These are phyloP conservation scores for Fusarium sp. DNA, from an alignment of 2,329 filamentous ascomycete genomes.

Conservation along the genomic window DNA sequence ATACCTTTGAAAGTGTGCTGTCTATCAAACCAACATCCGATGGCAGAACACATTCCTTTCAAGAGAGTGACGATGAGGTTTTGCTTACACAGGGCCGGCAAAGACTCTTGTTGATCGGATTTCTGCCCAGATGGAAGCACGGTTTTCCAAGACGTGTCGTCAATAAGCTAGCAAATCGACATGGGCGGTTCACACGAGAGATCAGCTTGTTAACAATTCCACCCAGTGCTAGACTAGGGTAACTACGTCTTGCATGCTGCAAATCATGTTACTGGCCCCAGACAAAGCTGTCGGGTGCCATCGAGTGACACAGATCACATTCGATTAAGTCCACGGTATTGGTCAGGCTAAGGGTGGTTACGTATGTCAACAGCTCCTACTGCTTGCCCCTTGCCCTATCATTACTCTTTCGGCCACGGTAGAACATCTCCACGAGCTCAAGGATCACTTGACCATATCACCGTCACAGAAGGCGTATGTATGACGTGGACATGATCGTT, in stretches of 20 bases:
- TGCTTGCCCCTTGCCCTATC: slow-evolving; percentile 79
- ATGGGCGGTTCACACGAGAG: slow-evolving; percentile 81
- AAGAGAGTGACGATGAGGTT: slow-evolving; percentile 73
- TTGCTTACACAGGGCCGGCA: slow-evolving; percentile 84
- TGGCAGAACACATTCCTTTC: slow-evolving; percentile 83
- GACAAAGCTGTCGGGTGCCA: slow-evolving; percentile 65
- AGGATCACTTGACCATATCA: slow-evolving; percentile 71
- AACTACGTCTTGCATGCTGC: slow-evolving; percentile 80
- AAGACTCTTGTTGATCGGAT: slow-evolving; percentile 88
- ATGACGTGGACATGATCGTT: slow-evolving; percentile 72
- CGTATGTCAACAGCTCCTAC: slow-evolving; percentile 80
- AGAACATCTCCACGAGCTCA: slow-evolving; percentile 77
- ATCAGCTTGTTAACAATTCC: slow-evolving; percentile 78
- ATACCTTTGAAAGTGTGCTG: slow-evolving; percentile 74
- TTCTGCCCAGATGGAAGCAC: slow-evolving; percentile 78
- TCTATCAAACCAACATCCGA: slow-evolving; percentile 82
- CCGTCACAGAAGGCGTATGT: slow-evolving; percentile 69
- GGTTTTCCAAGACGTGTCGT: slow-evolving; percentile 74
- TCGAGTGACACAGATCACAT: slow-evolving; percentile 78
- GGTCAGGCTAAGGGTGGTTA: slow-evolving; percentile 79
- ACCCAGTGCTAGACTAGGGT: slow-evolving; percentile 78
- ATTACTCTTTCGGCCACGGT: slow-evolving; percentile 84
- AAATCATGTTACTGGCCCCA: slow-evolving; percentile 78
- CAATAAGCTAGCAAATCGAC: slow-evolving; percentile 71
- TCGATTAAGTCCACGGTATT: slow-evolving; percentile 85